Evolutionary conservation across 192 early-diverging fungal species (phyloP).

Genomic region (Coemansia sp.): DNA sequence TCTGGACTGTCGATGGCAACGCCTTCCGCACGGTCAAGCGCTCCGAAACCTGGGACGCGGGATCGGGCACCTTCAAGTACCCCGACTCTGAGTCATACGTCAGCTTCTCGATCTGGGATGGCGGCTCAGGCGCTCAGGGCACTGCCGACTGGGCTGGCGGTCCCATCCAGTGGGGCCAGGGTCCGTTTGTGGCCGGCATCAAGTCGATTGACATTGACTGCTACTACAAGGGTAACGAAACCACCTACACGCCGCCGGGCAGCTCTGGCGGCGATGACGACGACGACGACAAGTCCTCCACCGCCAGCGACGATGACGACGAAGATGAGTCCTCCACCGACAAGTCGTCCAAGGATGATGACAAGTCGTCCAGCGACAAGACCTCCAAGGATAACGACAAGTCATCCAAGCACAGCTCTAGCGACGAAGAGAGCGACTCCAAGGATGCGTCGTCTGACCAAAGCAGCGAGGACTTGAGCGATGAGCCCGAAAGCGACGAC

Average conservation of each 20-base stretch:
- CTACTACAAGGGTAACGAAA: constrained; percentile 57
- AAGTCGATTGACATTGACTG: constrained; percentile 58
- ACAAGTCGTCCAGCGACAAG: constrained; percentile 1
- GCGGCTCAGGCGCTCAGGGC: constrained; percentile 55
- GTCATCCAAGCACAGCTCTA: neutral
- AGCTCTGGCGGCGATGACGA: constrained; percentile 26
- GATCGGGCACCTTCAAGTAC: constrained; percentile 43
- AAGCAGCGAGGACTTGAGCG: neutral
- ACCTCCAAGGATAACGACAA: constrained; percentile 5
- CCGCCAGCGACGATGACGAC: too few relatives aligned
- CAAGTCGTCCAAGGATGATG: neutral
- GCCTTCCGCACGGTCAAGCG: constrained; percentile 55
- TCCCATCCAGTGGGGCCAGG: constrained; percentile 58
- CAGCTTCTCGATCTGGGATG: constrained; percentile 68
- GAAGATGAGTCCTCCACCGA: neutral
- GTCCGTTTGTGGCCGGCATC: constrained; percentile 52
- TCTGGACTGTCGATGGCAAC: constrained; percentile 55
- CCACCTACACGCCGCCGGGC: constrained; percentile 42
- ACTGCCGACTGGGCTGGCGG: constrained; percentile 66
- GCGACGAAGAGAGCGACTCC: constrained; percentile 3
- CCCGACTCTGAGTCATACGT: constrained; percentile 55
- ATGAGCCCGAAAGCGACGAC: neutral
- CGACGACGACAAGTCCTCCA: too few relatives aligned
- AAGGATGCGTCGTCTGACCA: constrained; percentile 2
- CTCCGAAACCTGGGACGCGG: constrained; percentile 49